Evolutionary conservation across 805 yeast species (phyloP).

Genomic region (Zygotorulaspora danielsina): DNA sequence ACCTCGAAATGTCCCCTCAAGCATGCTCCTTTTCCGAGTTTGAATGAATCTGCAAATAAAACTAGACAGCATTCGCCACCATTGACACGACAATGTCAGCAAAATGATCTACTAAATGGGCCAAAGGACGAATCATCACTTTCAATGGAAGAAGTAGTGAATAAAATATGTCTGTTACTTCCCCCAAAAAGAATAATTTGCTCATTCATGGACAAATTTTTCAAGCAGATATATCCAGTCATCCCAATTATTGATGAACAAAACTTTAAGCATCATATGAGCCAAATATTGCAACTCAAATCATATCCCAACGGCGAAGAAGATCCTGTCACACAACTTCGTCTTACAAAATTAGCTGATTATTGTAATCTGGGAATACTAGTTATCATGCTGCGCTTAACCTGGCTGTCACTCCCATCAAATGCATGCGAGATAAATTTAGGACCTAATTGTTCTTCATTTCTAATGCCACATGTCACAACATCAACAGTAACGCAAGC

Average conservation of each 20-base stretch:
- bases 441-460: slow-evolving; percentile 21
- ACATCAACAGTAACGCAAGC: slow-evolving; percentile 25
- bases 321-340: slow-evolving; percentile 26
- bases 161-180: slow-evolving; percentile 38
- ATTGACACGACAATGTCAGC: slow-evolving; percentile 5
- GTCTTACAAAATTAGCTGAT: slow-evolving; percentile 36
- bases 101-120: neutral
- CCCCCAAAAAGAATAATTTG: slow-evolving; percentile 56
- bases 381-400: slow-evolving; percentile 48
- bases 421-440: slow-evolving; percentile 36
- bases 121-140: slow-evolving; percentile 2
- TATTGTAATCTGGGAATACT: slow-evolving; percentile 47
- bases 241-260: slow-evolving; percentile 64
- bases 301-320: slow-evolving; percentile 7
- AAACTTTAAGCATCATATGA: slow-evolving; percentile 33
- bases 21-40: slow-evolving; percentile 14
- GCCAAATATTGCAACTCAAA: slow-evolving; percentile 23
- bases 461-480: slow-evolving; percentile 18
- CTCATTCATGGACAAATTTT: slow-evolving; percentile 54
- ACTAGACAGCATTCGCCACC: slow-evolving; percentile 11
- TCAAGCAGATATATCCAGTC: slow-evolving; percentile 55
- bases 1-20: slow-evolving; percentile 31
- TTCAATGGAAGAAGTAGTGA: slow-evolving; percentile 23
- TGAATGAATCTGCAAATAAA: neutral
- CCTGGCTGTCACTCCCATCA: slow-evolving; percentile 52